Base-by-base conservation (phyloP, 768 basidiomycete genomes). In the Saitozyma podzolica region DNA sequence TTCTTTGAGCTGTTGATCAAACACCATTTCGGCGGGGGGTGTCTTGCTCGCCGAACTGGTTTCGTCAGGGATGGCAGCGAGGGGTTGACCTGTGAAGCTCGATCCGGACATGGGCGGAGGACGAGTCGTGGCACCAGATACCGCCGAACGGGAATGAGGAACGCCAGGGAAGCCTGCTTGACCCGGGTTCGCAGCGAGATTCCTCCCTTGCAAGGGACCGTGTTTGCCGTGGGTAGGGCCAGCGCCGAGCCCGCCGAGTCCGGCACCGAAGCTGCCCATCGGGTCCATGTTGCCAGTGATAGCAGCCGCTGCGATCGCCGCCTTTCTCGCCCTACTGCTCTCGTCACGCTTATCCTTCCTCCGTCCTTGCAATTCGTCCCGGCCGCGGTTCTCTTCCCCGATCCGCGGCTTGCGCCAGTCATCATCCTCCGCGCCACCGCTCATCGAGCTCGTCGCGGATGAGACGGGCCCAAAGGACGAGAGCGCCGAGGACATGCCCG, bases 241-340 rank as follows among this genome's bases (percentile, higher is more conserved):
- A 11, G 11, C 13, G n/a, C 45, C 45, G 45, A 47, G 6, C n/a
- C 45, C 45, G 45, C 6, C 6, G 29, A 29, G 29, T 2, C 29
- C 29, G 29, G 29, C 29, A 8, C 74, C 74, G 47, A 75, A 75
- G 1, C 63, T 58, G 0, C 74, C 74, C 72, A 75, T 75, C 1
- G 69, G 60, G n/a, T 64, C 68, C 50, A 75, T 54, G 54, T 56
- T 53, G 3, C 68, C 69, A 9, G 74, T 66, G 40, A 75, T 57
- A n/a, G 72, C 71, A 14, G 71, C 68, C 11, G 74, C 74, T 42
- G 74, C 74, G n/a, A 69, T 56, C 9, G 64, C 66, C 3, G 74
- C 74, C 29, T 71, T 65, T 40, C 65, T 60, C 9, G 74, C 70
- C 45, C 74, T 17, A 10, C 60, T 59, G 29, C 61, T 56, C 39